Evolutionary conservation across 192 early-diverging fungal species (phyloP), one percentile per base, ranked within the genome.

Genomic region (Chytriomyces sp.): DNA sequence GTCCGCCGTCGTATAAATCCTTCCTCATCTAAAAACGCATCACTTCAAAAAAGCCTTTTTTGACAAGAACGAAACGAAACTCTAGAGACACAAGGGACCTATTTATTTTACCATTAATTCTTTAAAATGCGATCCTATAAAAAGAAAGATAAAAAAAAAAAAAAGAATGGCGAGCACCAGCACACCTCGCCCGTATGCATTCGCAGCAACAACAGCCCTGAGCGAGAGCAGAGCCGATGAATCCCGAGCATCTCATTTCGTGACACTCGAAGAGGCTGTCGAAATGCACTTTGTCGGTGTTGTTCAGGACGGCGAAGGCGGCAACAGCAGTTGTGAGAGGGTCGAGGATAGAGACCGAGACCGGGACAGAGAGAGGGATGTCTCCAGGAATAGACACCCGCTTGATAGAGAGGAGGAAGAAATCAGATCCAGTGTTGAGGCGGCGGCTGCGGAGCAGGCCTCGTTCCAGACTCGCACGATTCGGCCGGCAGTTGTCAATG

Each of bases 401-500:
- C 11, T 26, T 16, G 35, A 20, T 64, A 11, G 63, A 64, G 23
- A 26, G 16, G 63, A 26, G 1, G 35, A 2, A 35, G 35, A 11
- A 64, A 64, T 26, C 35, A 26, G 35, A 64, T 16, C 63, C 23
- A 26, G n/a, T 35, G 35, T 26, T 26, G 35, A 26, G 10, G 69
- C 69, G 6, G 9, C 46, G 57, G 50, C 18, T 43, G 48, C 13
- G 26, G 61, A 61, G 6, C 18, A 28, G 10, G 16, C 53, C 16
- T 57, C 53, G 53, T 73, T 62, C 43, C 71, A 73, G 45, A 73
- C 71, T 10, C n/a, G 71, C 8, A 73, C 71, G n/a, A 73, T 73
- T 44, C 57, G 71, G 8, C 71, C 71, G 28, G 45, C 49, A 23
- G n/a, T 63, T 46, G 28, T 73, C 43, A 16, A 61, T 45, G 71